Evolutionary conservation across 345 rosid species (phyloP), one percentile per base, ranked within the genome.

Genomic region (Limnanthes douglasii): DNA sequence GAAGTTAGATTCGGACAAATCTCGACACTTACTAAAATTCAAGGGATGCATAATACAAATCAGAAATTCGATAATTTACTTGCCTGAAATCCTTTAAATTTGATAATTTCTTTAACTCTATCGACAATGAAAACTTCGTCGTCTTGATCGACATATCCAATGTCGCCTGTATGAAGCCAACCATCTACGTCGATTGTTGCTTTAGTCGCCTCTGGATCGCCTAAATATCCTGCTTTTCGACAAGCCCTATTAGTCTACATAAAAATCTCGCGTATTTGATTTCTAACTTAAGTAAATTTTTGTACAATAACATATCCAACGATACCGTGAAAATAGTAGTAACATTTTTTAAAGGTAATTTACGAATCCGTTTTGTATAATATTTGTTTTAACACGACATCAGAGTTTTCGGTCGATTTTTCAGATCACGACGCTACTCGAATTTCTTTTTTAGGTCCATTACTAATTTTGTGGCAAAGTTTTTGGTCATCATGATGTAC

Each of bases 141-240:
- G 9, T 78, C 92, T 7, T 86, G 76, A 31, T 86, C 96, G 0
- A 81, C 84, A 39, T 60, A 86, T 12, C 96, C 96, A 14, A 86
- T 77, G 39, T 81, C 96, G 0, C 96, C 96, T 0, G 96, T 86
- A 61, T 75, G 94, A 17, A 86, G 77, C 96, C 96, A 86, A 6
- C 96, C 94, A 19, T 86, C 78, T 2, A 48, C 25, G 9, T 86
- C 96, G 40, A 86, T 70, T 46, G 92, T 81, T 20, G 49, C 50
- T 3, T 72, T 48, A 1, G 96, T 86, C 8, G 96, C 74, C 45
- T 61, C 73, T 1, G 56, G 32, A 27, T 86, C 84, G 37, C 81
- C 78, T 51, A 81, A 53, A 35, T 86, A 86, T 15, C 80, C 94
- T 82, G 39, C 5, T 37, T 31, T 4, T 42, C 60, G 25, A 21